phyloP scores from a whole-genome alignment of 2,329 filamentous ascomycete genomes.

The Fusarium brachygibbosum region DNA sequence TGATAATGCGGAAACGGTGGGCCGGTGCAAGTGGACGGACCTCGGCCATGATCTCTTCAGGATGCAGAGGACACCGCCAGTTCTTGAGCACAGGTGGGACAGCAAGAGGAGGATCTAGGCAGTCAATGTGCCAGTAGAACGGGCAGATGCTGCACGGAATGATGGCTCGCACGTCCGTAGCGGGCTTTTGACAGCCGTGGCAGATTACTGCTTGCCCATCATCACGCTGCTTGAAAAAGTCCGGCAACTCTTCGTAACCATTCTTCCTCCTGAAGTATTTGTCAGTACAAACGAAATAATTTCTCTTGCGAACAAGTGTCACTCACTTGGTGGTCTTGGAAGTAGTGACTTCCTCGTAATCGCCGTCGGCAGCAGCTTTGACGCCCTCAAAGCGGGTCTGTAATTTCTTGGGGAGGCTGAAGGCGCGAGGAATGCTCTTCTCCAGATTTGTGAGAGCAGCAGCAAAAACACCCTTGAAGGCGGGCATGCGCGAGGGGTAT shows the following conservation, averaged over 20 bases:
- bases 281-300: slow-evolving; percentile 12
- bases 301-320: background rate
- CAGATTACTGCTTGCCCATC: slow-evolving; percentile 85
- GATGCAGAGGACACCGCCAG: slow-evolving; percentile 92
- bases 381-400: slow-evolving; percentile 86
- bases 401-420: slow-evolving; percentile 77
- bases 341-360: slow-evolving; percentile 78
- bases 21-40: slow-evolving; percentile 71
- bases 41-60: slow-evolving; percentile 78
- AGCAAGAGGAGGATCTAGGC: slow-evolving; percentile 85
- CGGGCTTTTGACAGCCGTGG: slow-evolving; percentile 77
- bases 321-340: slow-evolving; percentile 75
- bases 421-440: slow-evolving; percentile 78
- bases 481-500: slow-evolving; percentile 61
- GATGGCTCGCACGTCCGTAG: slow-evolving; percentile 74
- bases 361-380: slow-evolving; percentile 79
- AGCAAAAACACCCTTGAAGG: slow-evolving; percentile 70
- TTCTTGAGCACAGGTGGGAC: slow-evolving; percentile 81
- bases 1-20: slow-evolving; percentile 73
- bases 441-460: slow-evolving; percentile 75
- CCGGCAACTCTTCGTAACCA: slow-evolving; percentile 72
- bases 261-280: slow-evolving; percentile 61
- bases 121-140: slow-evolving; percentile 92
- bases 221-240: slow-evolving; percentile 78
- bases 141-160: slow-evolving; percentile 88